phyloP scores from a whole-genome alignment of 2,329 filamentous ascomycete species.

The Trichophyton schoenleinii region DNA sequence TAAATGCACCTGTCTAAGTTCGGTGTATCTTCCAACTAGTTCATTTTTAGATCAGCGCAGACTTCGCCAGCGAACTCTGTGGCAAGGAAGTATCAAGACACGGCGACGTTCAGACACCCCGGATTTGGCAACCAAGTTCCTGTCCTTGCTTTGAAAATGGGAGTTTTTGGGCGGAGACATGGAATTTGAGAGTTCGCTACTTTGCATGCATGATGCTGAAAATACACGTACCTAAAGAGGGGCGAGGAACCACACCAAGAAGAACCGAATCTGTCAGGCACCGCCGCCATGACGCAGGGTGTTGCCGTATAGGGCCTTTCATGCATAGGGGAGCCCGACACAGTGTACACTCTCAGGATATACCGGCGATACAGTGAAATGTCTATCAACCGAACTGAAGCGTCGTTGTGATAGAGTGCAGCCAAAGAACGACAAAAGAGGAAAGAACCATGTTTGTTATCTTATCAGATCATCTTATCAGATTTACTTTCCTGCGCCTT shows the following conservation, averaged over 20 bases:
- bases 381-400: too few relatives aligned
- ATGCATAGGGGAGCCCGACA: too few relatives aligned
- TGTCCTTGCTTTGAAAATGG: too few relatives aligned
- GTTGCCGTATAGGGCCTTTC: too few relatives aligned
- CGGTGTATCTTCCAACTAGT: too few relatives aligned
- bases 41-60: background rate
- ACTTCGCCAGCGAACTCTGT: background rate
- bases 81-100: background rate
- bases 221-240: background rate
- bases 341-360: too few relatives aligned
- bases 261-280: background rate
- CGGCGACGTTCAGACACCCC: background rate
- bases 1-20: background rate
- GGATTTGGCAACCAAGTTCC: too few relatives aligned
- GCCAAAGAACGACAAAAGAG: background rate
- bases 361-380: too few relatives aligned
- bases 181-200: background rate
- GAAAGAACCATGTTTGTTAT: background rate
- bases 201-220: background rate
- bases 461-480: slow-evolving; percentile 1
- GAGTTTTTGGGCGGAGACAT: background rate
- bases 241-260: background rate
- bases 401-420: background rate
- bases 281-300: too few relatives aligned
- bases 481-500: background rate